A percentile compares a stretch with the other conserved stretches of the same genome.
These are phyloP conservation scores for Durusdinium trenchii DNA, from an alignment of 73 alveolate species.

Conservation along the genomic window DNA sequence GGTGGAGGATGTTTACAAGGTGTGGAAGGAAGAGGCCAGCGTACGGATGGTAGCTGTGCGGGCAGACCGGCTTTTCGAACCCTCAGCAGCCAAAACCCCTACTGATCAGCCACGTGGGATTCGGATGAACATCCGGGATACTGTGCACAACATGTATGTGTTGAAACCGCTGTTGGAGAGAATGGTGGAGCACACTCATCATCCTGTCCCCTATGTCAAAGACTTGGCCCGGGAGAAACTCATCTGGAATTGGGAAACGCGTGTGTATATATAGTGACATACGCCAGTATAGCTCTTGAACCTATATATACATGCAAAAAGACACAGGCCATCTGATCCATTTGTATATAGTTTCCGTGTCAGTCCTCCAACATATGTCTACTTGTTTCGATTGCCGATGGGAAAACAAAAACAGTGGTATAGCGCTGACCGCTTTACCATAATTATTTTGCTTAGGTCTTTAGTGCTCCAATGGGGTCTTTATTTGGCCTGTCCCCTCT, in stretches of 20 bases:
- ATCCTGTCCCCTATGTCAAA: conserved; percentile 12
- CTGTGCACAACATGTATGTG: conserved; percentile 14
- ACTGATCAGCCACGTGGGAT: neutral
- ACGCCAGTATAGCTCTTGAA: neutral
- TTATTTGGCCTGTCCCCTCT: neutral
- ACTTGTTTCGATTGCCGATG: neutral
- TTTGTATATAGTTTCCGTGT: neutral
- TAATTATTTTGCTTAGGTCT: no score
- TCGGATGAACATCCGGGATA: neutral
- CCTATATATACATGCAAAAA: neutral
- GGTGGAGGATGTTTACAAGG: neutral
- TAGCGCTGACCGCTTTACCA: no score
- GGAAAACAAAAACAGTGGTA: no score
- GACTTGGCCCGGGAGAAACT: conserved; percentile 9
- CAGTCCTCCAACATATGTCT: neutral
- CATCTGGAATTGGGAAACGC: neutral
- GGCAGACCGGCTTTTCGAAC: neutral
- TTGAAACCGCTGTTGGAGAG: neutral
- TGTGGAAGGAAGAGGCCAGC: neutral
- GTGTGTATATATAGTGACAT: neutral
- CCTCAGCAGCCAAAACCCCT: neutral
- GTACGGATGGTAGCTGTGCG: neutral
- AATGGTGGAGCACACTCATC: neutral
- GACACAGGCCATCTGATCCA: neutral
- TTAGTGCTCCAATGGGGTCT: no score